These are phyloP conservation scores for Lasiodiplodia gonubiensis DNA, from an alignment of 2,329 filamentous ascomycete genomes.

Conservation along the genomic window DNA sequence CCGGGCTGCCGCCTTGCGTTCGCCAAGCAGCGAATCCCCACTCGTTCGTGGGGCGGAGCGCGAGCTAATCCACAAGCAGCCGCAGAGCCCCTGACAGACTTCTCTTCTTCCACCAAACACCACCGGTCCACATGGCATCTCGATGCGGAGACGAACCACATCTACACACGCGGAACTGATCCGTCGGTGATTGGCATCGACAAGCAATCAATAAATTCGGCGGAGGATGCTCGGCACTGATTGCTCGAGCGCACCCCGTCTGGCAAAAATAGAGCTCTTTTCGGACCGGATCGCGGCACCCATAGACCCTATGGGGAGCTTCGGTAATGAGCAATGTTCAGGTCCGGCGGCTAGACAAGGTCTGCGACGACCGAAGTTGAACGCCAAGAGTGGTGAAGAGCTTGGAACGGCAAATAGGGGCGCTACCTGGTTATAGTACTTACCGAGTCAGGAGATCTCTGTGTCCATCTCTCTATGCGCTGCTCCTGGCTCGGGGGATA, in stretches of 20 bases:
- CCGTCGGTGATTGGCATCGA: conserved; percentile 14
- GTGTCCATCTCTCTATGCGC: conserved; percentile 5
- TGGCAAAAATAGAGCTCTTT: background rate
- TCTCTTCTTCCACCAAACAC: background rate
- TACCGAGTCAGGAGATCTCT: conserved; percentile 9
- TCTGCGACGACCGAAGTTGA: background rate
- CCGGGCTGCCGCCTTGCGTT: background rate
- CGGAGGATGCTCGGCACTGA: background rate
- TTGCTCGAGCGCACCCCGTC: background rate
- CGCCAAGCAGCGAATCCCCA: conserved; percentile 5
- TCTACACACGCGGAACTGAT: background rate
- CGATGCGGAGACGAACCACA: background rate
- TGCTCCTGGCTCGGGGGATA: conserved; percentile 6
- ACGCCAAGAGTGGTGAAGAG: conserved; percentile 7
- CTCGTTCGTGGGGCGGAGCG: background rate
- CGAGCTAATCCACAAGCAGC: conserved; percentile 7
- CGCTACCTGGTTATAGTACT: conserved; percentile 10
- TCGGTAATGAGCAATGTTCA: conserved; percentile 12
- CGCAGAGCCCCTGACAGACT: conserved; percentile 7
- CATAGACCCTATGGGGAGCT: background rate
- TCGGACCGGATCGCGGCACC: conserved; percentile 17
- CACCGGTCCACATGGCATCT: background rate
- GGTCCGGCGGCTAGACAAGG: conserved; percentile 10
- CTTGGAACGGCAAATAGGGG: conserved; percentile 19
- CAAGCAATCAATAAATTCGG: conserved; percentile 13